These are phyloP conservation scores for Aureobasidium sp. DNA, from an alignment of 2,329 filamentous ascomycete species.

Conservation along the genomic window DNA sequence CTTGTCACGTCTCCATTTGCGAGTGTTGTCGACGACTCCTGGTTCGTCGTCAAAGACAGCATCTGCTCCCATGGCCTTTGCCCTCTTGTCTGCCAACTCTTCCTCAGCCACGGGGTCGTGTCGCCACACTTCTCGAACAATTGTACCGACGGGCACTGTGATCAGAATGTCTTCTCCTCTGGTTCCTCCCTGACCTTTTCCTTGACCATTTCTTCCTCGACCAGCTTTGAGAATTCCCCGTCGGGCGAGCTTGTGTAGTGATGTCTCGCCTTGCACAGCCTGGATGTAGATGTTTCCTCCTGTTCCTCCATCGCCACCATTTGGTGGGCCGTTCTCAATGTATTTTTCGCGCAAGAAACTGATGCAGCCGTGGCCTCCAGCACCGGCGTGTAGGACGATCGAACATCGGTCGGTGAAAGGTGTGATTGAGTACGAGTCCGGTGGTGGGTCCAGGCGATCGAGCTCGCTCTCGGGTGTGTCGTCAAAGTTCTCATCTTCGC, in stretches of 20 bases:
- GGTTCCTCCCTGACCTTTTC: slow-evolving; percentile 63
- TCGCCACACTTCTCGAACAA: slow-evolving; percentile 73
- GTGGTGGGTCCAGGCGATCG: slow-evolving; percentile 64
- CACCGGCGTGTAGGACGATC: slow-evolving; percentile 67
- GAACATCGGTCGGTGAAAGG: slow-evolving; percentile 83
- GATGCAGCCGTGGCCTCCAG: slow-evolving; percentile 85
- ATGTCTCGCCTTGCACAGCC: slow-evolving; percentile 83
- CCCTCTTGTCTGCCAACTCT: slow-evolving; percentile 29
- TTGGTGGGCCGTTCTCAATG: slow-evolving; percentile 78
- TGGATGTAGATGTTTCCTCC: slow-evolving; percentile 94
- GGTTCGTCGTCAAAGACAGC: slow-evolving; percentile 29
- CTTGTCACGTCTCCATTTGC: slow-evolving; percentile 51
- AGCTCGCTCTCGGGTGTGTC: background rate
- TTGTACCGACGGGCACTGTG: slow-evolving; percentile 84
- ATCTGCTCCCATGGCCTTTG: slow-evolving; percentile 21
- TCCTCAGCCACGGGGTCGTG: slow-evolving; percentile 70
- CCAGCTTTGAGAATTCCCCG: slow-evolving; percentile 66
- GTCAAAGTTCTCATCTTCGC: background rate
- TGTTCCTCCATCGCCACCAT: slow-evolving; percentile 87
- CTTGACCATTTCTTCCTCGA: slow-evolving; percentile 69
- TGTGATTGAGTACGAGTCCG: slow-evolving; percentile 74
- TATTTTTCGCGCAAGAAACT: slow-evolving; percentile 91
- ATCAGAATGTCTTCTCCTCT: slow-evolving; percentile 82
- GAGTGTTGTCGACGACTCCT: slow-evolving; percentile 25
- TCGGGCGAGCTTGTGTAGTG: slow-evolving; percentile 81